phyloP scores from a whole-genome alignment of 108 stramenopile genomes.

The Conticribra guillardii region DNA sequence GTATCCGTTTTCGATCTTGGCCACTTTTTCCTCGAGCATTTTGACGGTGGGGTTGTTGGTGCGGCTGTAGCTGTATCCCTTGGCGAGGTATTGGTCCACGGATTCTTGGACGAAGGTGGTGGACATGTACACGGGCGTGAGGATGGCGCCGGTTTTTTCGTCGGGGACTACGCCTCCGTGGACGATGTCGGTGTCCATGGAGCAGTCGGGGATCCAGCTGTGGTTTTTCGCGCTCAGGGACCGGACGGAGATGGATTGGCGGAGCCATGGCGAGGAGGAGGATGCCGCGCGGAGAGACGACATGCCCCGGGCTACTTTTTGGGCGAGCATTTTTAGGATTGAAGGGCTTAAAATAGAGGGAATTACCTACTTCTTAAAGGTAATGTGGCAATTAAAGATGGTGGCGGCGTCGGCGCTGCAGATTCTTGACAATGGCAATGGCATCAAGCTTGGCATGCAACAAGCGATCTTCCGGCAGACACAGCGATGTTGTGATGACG shows the following conservation, averaged over 20 bases:
- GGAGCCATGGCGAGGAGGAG: conserved; percentile 45
- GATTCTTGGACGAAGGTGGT: conserved; percentile 83
- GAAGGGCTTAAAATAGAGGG: neutral
- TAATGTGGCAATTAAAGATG: neutral
- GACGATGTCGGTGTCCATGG: conserved; percentile 59
- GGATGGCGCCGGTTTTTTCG: conserved; percentile 72
- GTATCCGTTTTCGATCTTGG: conserved; percentile 78
- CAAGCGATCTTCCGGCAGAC: too few relatives aligned
- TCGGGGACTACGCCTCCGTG: conserved; percentile 59
- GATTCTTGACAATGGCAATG: too few relatives aligned
- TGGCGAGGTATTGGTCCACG: conserved; percentile 73
- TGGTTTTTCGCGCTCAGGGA: conserved; percentile 26
- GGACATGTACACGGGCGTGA: conserved; percentile 74
- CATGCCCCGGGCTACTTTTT: conserved; percentile 34
- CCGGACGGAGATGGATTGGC: conserved; percentile 42
- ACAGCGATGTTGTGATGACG: too few relatives aligned
- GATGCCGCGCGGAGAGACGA: conserved; percentile 21
- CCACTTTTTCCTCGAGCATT: conserved; percentile 84
- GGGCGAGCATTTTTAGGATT: conserved; percentile 11
- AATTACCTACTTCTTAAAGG: too few relatives aligned
- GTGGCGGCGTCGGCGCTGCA: neutral
- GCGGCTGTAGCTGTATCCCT: conserved; percentile 79
- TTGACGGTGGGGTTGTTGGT: conserved; percentile 82
- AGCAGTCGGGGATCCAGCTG: conserved; percentile 56
- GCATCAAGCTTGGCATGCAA: too few relatives aligned